A percentile compares a stretch with the other conserved stretches of the same genome.
Evolutionary conservation across 345 rosid species (phyloP).

Genomic region (Citropsis articulata): DNA sequence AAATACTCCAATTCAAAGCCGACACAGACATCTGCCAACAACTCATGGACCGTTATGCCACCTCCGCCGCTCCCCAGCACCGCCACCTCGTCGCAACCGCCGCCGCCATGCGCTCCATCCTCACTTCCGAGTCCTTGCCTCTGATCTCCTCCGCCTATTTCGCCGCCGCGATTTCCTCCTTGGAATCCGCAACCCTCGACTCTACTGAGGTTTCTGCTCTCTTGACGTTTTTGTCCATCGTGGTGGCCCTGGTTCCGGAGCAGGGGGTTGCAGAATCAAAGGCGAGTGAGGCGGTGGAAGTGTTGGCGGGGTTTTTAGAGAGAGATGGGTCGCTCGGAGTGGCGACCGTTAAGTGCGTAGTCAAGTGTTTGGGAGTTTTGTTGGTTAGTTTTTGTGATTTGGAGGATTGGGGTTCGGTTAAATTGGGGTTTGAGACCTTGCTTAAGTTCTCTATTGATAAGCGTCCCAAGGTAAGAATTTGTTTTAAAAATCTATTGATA

Average conservation of each 20-base stretch:
- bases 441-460: conserved; percentile 65
- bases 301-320: conserved; percentile 43
- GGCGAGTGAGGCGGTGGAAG: conserved; percentile 67
- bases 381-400: conserved; percentile 54
- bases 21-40: conserved; percentile 72
- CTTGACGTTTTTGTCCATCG: conserved; percentile 63
- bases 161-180: conserved; percentile 65
- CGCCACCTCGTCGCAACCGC: conserved; percentile 90
- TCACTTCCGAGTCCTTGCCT: conserved; percentile 59
- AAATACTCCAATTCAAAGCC: conserved; percentile 33
- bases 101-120: conserved; percentile 85
- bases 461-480: conserved; percentile 74
- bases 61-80: conserved; percentile 82
- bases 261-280: conserved; percentile 43
- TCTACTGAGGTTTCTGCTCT: conserved; percentile 61
- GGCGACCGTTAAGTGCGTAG: conserved; percentile 64
- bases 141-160: conserved; percentile 66
- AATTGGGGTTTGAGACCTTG: conserved; percentile 52
- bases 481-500: background rate
- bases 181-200: conserved; percentile 40
- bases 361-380: conserved; percentile 77
- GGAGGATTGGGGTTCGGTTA: conserved; percentile 65
- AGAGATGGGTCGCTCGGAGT: conserved; percentile 47
- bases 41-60: conserved; percentile 83
- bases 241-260: conserved; percentile 46